These are phyloP conservation scores for Barnettozyma sucrosica DNA, from an alignment of 805 yeast genomes.

Conservation along the genomic window DNA sequence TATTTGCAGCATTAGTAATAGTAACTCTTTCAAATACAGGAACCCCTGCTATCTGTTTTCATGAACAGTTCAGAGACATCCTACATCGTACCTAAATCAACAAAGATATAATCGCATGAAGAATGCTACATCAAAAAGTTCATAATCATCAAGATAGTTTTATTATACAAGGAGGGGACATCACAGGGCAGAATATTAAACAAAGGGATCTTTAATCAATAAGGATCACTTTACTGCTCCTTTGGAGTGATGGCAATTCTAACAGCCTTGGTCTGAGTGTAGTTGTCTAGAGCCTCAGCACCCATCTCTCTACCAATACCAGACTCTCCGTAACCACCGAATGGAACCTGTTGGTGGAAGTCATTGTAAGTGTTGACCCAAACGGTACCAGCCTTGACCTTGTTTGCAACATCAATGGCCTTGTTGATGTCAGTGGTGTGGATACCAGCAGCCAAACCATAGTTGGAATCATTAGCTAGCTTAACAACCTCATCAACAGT, in stretches of 20 bases:
- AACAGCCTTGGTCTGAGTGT: conserved; percentile 83
- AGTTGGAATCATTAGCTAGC: conserved; percentile 73
- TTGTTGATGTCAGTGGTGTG: conserved; percentile 73
- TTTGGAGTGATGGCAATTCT: conserved; percentile 33
- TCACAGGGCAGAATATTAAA: neutral
- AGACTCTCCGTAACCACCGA: conserved; percentile 87
- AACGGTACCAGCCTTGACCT: conserved; percentile 80
- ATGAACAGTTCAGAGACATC: no score
- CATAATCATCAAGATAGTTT: neutral
- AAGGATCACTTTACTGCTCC: conserved; percentile 2
- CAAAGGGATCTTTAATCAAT: neutral
- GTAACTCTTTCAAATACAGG: no score
- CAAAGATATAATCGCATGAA: no score
- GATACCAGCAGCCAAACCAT: conserved; percentile 89
- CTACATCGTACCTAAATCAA: no score
- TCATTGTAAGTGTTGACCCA: conserved; percentile 92
- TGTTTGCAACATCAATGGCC: conserved; percentile 69
- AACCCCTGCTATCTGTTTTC: no score
- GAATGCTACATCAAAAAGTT: no score
- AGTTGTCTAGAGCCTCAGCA: conserved; percentile 75
- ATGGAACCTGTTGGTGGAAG: conserved; percentile 82
- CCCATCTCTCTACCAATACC: conserved; percentile 96
- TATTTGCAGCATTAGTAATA: no score
- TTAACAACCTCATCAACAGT: conserved; percentile 76
- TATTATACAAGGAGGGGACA: neutral